A percentile compares a stretch with the other conserved stretches of the same genome.
Evolutionary conservation across 176 grass and related monocot species (phyloP).

Genomic region (Canna indica): DNA sequence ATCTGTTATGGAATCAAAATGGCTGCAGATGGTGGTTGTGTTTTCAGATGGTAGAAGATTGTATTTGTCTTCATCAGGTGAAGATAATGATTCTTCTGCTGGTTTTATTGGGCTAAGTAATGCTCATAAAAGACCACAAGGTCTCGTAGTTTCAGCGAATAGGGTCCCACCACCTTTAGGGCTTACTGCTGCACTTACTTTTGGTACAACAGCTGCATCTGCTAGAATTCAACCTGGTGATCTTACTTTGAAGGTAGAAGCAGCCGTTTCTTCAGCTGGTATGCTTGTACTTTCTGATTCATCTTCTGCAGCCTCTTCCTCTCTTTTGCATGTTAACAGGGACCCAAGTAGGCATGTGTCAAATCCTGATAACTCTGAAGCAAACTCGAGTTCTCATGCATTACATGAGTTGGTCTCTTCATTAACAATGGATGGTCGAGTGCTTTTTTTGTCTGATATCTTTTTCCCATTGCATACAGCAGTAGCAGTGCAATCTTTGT

Average conservation of each 20-base stretch:
- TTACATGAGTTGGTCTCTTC: conserved; percentile 75
- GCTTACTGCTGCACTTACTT: conserved; percentile 45
- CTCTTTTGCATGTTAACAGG: conserved; percentile 76
- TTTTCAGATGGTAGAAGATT: conserved; percentile 92
- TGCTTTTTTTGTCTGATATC: conserved; percentile 85
- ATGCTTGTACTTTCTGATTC: conserved; percentile 91
- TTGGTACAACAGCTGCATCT: conserved; percentile 48
- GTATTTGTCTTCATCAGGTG: conserved; percentile 60
- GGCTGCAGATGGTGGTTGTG: conserved; percentile 75
- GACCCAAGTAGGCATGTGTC: conserved; percentile 70
- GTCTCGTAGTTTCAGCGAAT: conserved; percentile 79
- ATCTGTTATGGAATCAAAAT: conserved; percentile 71
- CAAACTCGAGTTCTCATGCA: conserved; percentile 51
- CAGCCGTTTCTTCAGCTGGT: conserved; percentile 78
- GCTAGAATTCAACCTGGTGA: conserved; percentile 74
- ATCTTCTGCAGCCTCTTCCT: conserved; percentile 63
- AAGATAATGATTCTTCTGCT: conserved; percentile 60
- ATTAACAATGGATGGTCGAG: conserved; percentile 71
- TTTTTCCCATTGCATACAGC: conserved; percentile 52
- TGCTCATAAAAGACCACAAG: conserved; percentile 54
- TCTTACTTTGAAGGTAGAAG: conserved; percentile 85
- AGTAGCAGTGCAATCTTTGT: conserved; percentile 69
- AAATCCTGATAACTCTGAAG: conserved; percentile 51
- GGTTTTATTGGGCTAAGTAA: background rate
- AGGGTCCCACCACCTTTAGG: conserved; percentile 85